Conservation (phyloP, 2,329 filamentous ascomycete genomes). For the Westerdykella ornata region DNA sequence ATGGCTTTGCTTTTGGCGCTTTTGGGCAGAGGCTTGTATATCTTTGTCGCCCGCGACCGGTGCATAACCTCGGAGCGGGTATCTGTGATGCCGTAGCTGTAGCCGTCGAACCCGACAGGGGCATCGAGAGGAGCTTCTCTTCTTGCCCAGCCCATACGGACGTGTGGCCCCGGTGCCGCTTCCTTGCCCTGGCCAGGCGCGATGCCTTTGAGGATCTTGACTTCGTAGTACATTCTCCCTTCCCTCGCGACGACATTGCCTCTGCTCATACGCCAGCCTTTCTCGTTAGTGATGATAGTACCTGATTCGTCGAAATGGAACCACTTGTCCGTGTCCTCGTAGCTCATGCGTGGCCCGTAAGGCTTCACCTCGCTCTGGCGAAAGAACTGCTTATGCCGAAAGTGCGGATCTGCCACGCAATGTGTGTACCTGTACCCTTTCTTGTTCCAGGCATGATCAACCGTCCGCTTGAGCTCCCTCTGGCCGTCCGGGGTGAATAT, state of each 20-base stretch:
- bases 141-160: slow-evolving; percentile 81
- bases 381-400: slow-evolving; percentile 82
- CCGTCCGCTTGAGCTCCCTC: slow-evolving; percentile 43
- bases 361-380: slow-evolving; percentile 81
- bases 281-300: slow-evolving; percentile 76
- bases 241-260: slow-evolving; percentile 87
- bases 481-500: slow-evolving; percentile 39
- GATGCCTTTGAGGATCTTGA: slow-evolving; percentile 76
- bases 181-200: slow-evolving; percentile 42
- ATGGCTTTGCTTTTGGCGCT: slow-evolving; percentile 34
- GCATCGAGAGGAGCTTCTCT: slow-evolving; percentile 76
- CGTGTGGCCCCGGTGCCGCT: slow-evolving; percentile 47
- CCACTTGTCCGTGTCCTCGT: slow-evolving; percentile 81
- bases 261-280: slow-evolving; percentile 84
- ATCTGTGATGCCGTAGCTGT: slow-evolving; percentile 90
- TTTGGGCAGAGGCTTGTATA: slow-evolving; percentile 48
- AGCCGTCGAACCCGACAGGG: slow-evolving; percentile 80
- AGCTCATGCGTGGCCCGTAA: slow-evolving; percentile 77
- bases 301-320: slow-evolving; percentile 73
- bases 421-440: slow-evolving; percentile 79
- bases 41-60: slow-evolving; percentile 87
- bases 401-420: slow-evolving; percentile 81
- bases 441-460: slow-evolving; percentile 56
- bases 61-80: slow-evolving; percentile 85
- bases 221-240: slow-evolving; percentile 90